These are phyloP conservation scores for Rhizopus sp. DNA, from an alignment of 371 early-diverging fungal genomes.

Conservation along the genomic window DNA sequence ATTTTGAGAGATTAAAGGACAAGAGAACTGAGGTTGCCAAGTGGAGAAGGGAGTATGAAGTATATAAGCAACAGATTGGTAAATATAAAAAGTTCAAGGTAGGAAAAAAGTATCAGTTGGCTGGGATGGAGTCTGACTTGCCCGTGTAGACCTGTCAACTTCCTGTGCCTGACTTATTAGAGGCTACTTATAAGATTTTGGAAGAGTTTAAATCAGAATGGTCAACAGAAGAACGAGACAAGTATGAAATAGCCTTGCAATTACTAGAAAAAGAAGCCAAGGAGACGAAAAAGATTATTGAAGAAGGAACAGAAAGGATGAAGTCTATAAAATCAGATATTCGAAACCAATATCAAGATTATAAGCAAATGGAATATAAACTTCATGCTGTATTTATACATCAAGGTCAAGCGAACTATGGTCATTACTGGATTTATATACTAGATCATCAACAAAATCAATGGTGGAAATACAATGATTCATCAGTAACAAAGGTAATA, in stretches of 20 bases:
- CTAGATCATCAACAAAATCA: conserved; percentile 61
- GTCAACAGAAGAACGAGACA: conserved; percentile 3
- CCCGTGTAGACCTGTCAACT: conserved; percentile 31
- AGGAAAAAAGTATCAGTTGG: neutral
- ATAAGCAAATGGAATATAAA: conserved; percentile 47
- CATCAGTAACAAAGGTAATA: conserved; percentile 63
- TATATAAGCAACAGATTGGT: conserved; percentile 23
- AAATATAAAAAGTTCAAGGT: conserved; percentile 39
- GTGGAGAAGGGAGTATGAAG: conserved; percentile 39
- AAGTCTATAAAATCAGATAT: conserved; percentile 22
- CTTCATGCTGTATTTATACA: conserved; percentile 77
- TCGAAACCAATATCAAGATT: conserved; percentile 38
- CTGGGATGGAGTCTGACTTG: neutral
- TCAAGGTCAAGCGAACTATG: conserved; percentile 75
- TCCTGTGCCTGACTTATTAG: conserved; percentile 45
- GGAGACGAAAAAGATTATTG: conserved; percentile 20
- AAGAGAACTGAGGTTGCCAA: conserved; percentile 35
- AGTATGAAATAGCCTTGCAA: conserved; percentile 22
- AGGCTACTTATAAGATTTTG: conserved; percentile 38
- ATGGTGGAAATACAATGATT: conserved; percentile 89
- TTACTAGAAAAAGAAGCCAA: conserved; percentile 25
- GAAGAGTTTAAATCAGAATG: conserved; percentile 17
- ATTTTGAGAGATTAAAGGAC: conserved; percentile 35
- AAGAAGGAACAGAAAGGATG: conserved; percentile 16
- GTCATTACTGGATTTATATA: conserved; percentile 91